A percentile compares a stretch with the other conserved stretches of the same genome.
Conservation (phyloP, 2,329 filamentous ascomycete genomes). For the Hypomyces rosellus region DNA sequence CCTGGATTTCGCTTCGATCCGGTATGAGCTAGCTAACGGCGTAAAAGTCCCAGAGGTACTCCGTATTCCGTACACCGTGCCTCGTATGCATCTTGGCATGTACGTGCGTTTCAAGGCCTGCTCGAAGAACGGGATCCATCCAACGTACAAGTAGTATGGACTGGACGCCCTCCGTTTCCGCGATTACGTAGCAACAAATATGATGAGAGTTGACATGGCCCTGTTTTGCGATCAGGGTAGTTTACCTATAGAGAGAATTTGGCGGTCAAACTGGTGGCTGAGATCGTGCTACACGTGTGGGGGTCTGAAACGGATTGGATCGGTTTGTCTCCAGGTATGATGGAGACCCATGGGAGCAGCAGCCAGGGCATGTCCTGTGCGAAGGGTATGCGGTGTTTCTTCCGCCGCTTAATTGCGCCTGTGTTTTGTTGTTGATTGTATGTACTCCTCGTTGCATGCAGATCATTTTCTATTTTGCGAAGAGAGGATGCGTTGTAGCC, state of each 20-base stretch:
- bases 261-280: conserved; percentile 6
- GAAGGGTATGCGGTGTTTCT: background rate
- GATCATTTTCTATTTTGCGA: too few relatives aligned
- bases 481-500: too few relatives aligned
- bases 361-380: background rate
- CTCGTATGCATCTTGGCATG: too few relatives aligned
- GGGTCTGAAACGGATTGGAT: conserved; percentile 10
- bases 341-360: background rate
- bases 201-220: too few relatives aligned
- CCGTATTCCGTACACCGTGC: background rate
- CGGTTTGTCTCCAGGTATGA: conserved; percentile 1
- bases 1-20: background rate
- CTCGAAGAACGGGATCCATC: too few relatives aligned
- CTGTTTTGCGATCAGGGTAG: too few relatives aligned
- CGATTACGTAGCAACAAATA: too few relatives aligned
- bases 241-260: background rate
- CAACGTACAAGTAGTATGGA: too few relatives aligned
- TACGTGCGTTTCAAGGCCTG: too few relatives aligned
- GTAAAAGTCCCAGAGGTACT: background rate
- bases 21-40: background rate
- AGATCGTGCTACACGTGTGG: conserved; percentile 12
- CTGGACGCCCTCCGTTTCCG: too few relatives aligned
- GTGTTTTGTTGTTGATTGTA: too few relatives aligned
- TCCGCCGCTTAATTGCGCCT: background rate
- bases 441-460: too few relatives aligned